A percentile compares a stretch with the other conserved stretches of the same genome.
phyloP scores from a whole-genome alignment of 257 asterid genomes.

The Orobanche coerulescens region DNA sequence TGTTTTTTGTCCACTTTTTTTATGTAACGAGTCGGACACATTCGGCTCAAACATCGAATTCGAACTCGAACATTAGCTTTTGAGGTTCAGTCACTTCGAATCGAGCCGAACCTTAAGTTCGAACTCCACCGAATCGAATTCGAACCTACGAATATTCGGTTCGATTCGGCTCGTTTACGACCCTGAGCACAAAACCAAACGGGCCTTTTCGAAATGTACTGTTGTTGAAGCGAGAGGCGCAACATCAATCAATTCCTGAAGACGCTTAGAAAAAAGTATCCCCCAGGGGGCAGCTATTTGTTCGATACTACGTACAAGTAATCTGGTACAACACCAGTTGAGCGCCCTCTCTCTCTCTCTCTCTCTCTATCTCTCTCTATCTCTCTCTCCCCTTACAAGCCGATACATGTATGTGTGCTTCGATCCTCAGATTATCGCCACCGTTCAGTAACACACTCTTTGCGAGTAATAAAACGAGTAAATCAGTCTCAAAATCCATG shows the following conservation, averaged over 20 bases:
- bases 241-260: neutral
- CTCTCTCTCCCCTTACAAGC: conserved; percentile 4
- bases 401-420: conserved; percentile 17
- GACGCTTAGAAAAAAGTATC: neutral
- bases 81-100: too few relatives aligned
- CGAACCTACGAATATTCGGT: too few relatives aligned
- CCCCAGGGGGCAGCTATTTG: neutral
- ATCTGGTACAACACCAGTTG: conserved; percentile 12
- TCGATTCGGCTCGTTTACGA: too few relatives aligned
- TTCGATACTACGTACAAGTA: conserved; percentile 18
- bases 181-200: too few relatives aligned
- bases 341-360: neutral
- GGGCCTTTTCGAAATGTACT: neutral
- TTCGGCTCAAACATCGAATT: too few relatives aligned
- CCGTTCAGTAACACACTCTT: conserved; percentile 13
- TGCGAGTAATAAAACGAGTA: neutral
- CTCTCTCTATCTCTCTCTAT: neutral
- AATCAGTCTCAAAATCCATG: conserved; percentile 29
- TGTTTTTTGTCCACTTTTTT: too few relatives aligned
- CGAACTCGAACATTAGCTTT: too few relatives aligned
- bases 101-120: too few relatives aligned
- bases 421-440: conserved; percentile 22
- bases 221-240: neutral
- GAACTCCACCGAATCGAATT: too few relatives aligned
- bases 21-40: too few relatives aligned